phyloP scores from a whole-genome alignment of 345 rosid genomes.

The Rhizophora mangle region DNA sequence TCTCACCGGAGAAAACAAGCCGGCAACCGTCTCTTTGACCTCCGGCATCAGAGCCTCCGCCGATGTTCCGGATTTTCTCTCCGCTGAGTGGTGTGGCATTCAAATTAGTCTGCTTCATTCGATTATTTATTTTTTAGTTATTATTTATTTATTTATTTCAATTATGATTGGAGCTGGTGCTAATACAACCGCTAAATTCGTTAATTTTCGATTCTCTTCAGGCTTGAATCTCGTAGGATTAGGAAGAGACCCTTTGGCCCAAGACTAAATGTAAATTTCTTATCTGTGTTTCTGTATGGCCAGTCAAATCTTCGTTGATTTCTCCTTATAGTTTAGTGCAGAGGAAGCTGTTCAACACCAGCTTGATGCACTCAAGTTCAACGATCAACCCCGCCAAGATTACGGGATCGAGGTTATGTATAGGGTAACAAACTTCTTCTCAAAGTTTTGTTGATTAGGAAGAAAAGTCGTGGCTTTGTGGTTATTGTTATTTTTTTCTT shows the following conservation, averaged over 20 bases:
- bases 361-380: conserved; percentile 83
- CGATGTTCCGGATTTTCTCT: conserved; percentile 85
- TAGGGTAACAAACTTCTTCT: conserved; percentile 42
- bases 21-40: conserved; percentile 23
- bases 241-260: conserved; percentile 93
- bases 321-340: conserved; percentile 68
- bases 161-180: background rate
- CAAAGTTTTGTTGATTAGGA: background rate
- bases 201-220: conserved; percentile 18
- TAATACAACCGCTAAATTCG: background rate
- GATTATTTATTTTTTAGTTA: background rate
- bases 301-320: conserved; percentile 17
- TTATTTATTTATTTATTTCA: background rate
- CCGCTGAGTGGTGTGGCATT: conserved; percentile 62
- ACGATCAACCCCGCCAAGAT: conserved; percentile 80
- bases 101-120: background rate
- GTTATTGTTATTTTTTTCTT: conserved; percentile 9
- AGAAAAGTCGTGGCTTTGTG: background rate
- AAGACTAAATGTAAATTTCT: conserved; percentile 56
- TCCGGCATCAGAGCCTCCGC: conserved; percentile 55
- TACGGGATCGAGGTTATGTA: conserved; percentile 93
- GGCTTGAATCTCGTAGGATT: conserved; percentile 62
- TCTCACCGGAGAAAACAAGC: conserved; percentile 24
- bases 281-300: background rate
- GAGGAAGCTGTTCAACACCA: conserved; percentile 79